A percentile compares a stretch with the other conserved stretches of the same genome.
These are phyloP conservation scores for Rhododendron mucronatum DNA, from an alignment of 148 eudicot genomes.

Conservation along the genomic window DNA sequence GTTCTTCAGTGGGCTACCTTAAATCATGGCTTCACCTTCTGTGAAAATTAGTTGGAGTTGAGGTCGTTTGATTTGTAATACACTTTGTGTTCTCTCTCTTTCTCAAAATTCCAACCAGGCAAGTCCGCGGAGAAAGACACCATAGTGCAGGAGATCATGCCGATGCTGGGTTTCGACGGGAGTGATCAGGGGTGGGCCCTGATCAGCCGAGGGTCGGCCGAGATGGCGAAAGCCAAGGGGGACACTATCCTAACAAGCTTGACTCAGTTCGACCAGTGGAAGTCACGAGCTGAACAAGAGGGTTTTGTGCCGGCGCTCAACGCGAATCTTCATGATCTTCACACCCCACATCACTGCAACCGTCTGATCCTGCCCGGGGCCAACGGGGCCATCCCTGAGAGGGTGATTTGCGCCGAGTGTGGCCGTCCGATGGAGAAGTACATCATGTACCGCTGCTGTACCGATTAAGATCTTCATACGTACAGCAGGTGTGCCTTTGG, in stretches of 20 bases:
- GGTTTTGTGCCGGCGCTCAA: conserved; percentile 61
- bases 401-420: conserved; percentile 72
- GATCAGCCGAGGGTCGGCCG: conserved; percentile 44
- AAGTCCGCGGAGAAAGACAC: conserved; percentile 32
- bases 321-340: conserved; percentile 37
- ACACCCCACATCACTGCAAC: conserved; percentile 74
- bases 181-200: conserved; percentile 81
- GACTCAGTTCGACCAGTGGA: conserved; percentile 43
- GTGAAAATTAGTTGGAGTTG: too few species aligned
- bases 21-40: too few species aligned
- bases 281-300: conserved; percentile 23
- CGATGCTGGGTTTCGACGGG: conserved; percentile 62
- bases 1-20: too few species aligned
- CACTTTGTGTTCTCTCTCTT: too few species aligned
- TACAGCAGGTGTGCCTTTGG: background rate
- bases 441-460: conserved; percentile 91
- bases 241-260: conserved; percentile 36
- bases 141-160: conserved; percentile 35
- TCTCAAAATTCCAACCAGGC: background rate
- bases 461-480: conserved; percentile 31
- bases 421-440: conserved; percentile 78
- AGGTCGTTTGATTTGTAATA: too few species aligned
- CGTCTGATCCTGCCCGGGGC: conserved; percentile 70
- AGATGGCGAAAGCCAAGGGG: conserved; percentile 55
- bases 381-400: conserved; percentile 43